These are phyloP conservation scores for Camelina neglecta DNA, from an alignment of 345 rosid genomes.

Conservation along the genomic window DNA sequence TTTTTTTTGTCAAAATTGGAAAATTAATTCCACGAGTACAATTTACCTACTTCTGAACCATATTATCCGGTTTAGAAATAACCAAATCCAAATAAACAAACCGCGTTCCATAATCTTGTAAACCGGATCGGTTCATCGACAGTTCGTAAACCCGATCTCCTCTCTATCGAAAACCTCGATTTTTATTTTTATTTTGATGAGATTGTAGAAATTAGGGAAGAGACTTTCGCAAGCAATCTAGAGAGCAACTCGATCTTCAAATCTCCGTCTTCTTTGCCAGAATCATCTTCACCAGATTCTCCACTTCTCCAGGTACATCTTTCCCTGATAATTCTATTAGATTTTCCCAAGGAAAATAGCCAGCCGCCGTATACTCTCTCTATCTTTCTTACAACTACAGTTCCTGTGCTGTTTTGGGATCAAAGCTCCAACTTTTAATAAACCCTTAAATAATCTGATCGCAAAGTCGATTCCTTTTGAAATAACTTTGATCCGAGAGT, in stretches of 20 bases:
- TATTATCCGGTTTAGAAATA: not conserved
- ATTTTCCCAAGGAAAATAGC: slow-evolving; percentile 14
- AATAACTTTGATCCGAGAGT: slow-evolving; percentile 24
- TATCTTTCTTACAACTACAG: not conserved
- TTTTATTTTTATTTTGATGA: not conserved
- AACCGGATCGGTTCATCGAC: slow-evolving; percentile 34
- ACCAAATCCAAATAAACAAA: not conserved
- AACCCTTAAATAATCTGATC: slow-evolving; percentile 6
- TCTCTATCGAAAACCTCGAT: not conserved
- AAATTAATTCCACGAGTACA: not conserved
- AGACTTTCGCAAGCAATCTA: slow-evolving; percentile 37
- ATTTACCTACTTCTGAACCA: not conserved
- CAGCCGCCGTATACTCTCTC: not conserved
- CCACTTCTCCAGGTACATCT: slow-evolving; percentile 37
- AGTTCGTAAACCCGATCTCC: slow-evolving; percentile 34
- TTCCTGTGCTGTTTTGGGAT: slow-evolving; percentile 9
- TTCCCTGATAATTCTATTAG: not conserved
- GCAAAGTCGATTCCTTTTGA: slow-evolving; percentile 5
- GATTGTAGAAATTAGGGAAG: slow-evolving; percentile 22
- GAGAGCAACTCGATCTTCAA: slow-evolving; percentile 22
- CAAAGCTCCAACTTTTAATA: not conserved
- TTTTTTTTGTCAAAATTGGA: too few species aligned
- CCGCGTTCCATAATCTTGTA: not conserved
- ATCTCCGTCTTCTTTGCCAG: not conserved
- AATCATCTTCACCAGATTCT: slow-evolving; percentile 30